A percentile compares a stretch with the other conserved stretches of the same genome.
Conservation (phyloP, 805 yeast species). For the Candida hungchunana region DNA sequence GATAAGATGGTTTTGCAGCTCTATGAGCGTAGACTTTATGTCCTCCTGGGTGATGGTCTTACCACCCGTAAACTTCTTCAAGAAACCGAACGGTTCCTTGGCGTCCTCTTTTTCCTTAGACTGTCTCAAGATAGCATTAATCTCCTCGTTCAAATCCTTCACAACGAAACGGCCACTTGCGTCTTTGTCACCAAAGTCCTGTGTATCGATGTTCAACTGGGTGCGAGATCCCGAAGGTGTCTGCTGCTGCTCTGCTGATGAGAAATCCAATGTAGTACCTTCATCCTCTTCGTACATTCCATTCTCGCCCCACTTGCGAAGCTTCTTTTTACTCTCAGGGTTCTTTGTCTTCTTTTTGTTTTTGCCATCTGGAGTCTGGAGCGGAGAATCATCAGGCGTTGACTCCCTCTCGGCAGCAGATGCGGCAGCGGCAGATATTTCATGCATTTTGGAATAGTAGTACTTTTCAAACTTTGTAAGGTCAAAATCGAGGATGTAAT, state of each 20-base stretch:
- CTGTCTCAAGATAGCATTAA: constrained; percentile 35
- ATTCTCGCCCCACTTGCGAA: constrained; percentile 64
- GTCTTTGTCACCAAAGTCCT: constrained; percentile 37
- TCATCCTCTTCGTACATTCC: constrained; percentile 47
- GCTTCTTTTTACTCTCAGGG: constrained; percentile 33
- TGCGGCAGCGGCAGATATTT: constrained; percentile 19
- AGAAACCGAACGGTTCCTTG: constrained; percentile 50
- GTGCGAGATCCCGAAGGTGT: background rate
- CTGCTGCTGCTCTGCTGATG: constrained; percentile 27
- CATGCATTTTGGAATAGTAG: constrained; percentile 34
- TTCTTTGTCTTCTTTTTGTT: constrained; percentile 13
- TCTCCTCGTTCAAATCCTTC: constrained; percentile 54
- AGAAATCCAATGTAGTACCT: constrained; percentile 50
- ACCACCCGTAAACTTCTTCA: constrained; percentile 63
- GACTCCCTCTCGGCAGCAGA: constrained; percentile 5
- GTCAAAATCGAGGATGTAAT: constrained; percentile 30
- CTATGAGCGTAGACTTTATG: constrained; percentile 57
- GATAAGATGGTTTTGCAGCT: constrained; percentile 71
- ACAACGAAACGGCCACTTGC: constrained; percentile 60
- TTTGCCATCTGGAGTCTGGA: constrained; percentile 1
- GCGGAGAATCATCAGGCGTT: too few species aligned
- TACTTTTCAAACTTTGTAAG: constrained; percentile 35
- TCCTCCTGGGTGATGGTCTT: constrained; percentile 61
- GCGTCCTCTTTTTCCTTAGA: constrained; percentile 25
- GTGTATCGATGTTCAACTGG: constrained; percentile 26